Evolutionary conservation across 306 rosid species (phyloP).

Genomic region (Sicyos edulis): DNA sequence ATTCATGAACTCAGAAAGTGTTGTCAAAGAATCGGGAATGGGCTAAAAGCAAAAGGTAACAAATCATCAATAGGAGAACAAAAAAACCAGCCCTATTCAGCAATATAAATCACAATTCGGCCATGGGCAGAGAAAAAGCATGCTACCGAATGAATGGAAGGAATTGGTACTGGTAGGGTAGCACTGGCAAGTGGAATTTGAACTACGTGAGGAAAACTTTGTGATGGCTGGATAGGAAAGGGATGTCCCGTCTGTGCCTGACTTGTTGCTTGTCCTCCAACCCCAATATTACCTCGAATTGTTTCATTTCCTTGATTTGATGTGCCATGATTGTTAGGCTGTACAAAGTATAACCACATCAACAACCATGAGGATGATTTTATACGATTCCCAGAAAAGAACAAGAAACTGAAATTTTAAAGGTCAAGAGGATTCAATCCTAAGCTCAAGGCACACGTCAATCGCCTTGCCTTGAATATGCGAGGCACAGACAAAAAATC

Average conservation of each 20-base stretch:
- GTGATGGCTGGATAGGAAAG: conserved; percentile 56
- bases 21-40: conserved; percentile 70
- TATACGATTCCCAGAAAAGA: not conserved
- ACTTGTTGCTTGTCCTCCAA: conserved; percentile 42
- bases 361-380: not conserved
- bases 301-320: conserved; percentile 56
- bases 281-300: conserved; percentile 27
- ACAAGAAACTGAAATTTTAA: not conserved
- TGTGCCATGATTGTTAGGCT: conserved; percentile 39
- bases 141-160: conserved; percentile 61
- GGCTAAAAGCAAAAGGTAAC: conserved; percentile 47
- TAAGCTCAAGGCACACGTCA: too few relatives aligned
- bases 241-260: conserved; percentile 65
- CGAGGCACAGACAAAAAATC: too few relatives aligned
- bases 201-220: conserved; percentile 53
- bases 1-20: conserved; percentile 74
- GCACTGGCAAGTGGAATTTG: conserved; percentile 68
- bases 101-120: not conserved
- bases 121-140: conserved; percentile 18
- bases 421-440: not conserved
- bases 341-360: conserved; percentile 19
- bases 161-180: conserved; percentile 43
- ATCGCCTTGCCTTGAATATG: too few relatives aligned
- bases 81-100: not conserved
- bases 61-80: not conserved